A percentile compares a stretch with the other conserved stretches of the same genome.
Conservation (phyloP, 2,329 filamentous ascomycete genomes). For the Lomentospora prolificans region DNA sequence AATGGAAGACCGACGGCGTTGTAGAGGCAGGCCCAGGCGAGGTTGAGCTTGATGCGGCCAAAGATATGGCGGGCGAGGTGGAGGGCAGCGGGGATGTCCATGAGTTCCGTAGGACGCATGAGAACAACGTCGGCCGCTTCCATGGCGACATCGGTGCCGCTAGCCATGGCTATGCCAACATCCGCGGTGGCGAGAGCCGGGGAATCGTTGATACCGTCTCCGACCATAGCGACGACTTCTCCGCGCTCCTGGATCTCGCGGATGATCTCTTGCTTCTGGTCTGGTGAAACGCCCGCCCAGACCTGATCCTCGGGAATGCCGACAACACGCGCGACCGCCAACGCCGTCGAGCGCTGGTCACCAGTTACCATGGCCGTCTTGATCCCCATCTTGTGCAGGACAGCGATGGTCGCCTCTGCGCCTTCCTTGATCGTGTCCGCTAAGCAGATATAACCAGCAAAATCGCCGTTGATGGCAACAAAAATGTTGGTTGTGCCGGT, state of each 20-base stretch:
- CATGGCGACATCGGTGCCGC: constrained; percentile 93
- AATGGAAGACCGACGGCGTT: constrained; percentile 87
- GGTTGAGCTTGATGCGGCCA: constrained; percentile 83
- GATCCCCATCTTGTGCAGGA: constrained; percentile 76
- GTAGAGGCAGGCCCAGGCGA: constrained; percentile 88
- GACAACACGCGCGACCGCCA: constrained; percentile 72
- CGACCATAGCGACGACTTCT: constrained; percentile 87
- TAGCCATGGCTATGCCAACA: constrained; percentile 85
- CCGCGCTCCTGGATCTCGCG: constrained; percentile 63
- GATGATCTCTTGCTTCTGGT: constrained; percentile 84
- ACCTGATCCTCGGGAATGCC: constrained; percentile 71
- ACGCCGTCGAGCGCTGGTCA: constrained; percentile 75
- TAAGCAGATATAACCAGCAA: constrained; percentile 73
- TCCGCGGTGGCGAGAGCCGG: constrained; percentile 88
- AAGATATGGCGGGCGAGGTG: constrained; percentile 80
- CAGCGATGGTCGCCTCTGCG: constrained; percentile 68
- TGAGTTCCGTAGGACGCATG: constrained; percentile 84
- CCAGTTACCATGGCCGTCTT: constrained; percentile 88
- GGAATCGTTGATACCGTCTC: constrained; percentile 97
- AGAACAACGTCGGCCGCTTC: constrained; percentile 93
- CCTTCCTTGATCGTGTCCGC: constrained; percentile 87
- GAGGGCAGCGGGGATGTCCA: constrained; percentile 84
- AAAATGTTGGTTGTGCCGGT: constrained; percentile 86
- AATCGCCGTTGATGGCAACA: constrained; percentile 72
- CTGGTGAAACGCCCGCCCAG: constrained; percentile 77